Evolutionary conservation across 2,329 filamentous ascomycete genomes (phyloP), one percentile per base, ranked within the genome.

Genomic region (Cladosporium austrohemisphaericum): DNA sequence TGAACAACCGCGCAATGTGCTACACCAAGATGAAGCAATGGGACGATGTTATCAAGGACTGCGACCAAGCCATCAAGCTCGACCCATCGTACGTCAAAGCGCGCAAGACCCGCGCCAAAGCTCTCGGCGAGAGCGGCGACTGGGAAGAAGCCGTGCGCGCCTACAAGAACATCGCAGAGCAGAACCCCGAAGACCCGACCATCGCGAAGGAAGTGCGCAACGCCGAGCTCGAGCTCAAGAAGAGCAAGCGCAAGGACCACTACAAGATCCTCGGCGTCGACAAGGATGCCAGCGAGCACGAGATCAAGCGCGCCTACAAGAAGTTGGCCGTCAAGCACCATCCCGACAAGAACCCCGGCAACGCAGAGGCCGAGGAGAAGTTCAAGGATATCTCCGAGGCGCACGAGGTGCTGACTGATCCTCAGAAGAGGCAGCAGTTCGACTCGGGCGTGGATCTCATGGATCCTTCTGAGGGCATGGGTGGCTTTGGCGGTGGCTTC

Each of bases 371-470:
- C 54, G 92, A 90, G 62, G 86, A 88, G 60, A 84, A 88, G 64
- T 98, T 98, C 80, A 97, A 98, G 80, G 93, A 98, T 67, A 87
- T 96, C 67, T 88, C 90, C 62, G 93, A 98, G 75, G 92, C 92
- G 32, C 95, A 98, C 67, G 93, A 98, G 73, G 94, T 86, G 41
- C 74, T 98, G 71, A 95, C 88, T 65, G 93, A 98, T 71, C 77
- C 90, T 74, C 84, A 95, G 85, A 97, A 95, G 75, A 85, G 88
- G 59, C 86, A 87, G 57, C 78, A 86, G 46, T 98, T 95, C 65
- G 92, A 98, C 66, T 93, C 85, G 58, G 93, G 93, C 29, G 88
- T 93, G 52, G 92, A 98, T 66, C 80, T 96, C 23, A 78, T 93
- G 51, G 92, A 96, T 65, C 87, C 88, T 3, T 79, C 83, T 44